These are phyloP conservation scores for Colletotrichum godetiae DNA, from an alignment of 2,329 filamentous ascomycete species.

Conservation along the genomic window DNA sequence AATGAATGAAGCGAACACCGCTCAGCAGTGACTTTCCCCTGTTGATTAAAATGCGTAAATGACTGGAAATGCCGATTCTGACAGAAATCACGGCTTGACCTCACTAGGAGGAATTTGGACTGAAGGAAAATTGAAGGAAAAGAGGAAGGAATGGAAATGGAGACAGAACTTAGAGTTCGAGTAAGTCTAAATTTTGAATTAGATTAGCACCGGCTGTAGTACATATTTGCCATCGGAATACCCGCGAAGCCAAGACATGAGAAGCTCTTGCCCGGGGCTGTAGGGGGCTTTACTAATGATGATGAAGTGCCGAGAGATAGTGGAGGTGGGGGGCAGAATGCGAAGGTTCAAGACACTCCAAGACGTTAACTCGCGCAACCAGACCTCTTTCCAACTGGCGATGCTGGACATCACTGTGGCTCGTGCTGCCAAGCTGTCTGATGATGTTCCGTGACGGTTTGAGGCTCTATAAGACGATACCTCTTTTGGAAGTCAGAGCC, in stretches of 20 bases:
- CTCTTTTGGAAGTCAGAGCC: slow-evolving; percentile 11
- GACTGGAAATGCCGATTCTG: slow-evolving; percentile 21
- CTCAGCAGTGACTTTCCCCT: slow-evolving; percentile 20
- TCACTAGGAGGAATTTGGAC: slow-evolving; percentile 22
- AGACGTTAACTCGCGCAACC: not conserved
- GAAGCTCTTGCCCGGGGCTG: slow-evolving; percentile 1
- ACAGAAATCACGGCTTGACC: slow-evolving; percentile 18
- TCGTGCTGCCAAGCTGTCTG: slow-evolving; percentile 32
- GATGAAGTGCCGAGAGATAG: slow-evolving; percentile 18
- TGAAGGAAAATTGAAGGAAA: slow-evolving; percentile 1
- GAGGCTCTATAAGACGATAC: slow-evolving; percentile 31
- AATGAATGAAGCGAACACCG: slow-evolving; percentile 26
- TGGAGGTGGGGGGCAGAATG: not conserved
- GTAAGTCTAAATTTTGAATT: slow-evolving; percentile 33
- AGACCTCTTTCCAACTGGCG: not conserved
- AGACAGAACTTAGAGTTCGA: not conserved
- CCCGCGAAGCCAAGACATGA: slow-evolving; percentile 13
- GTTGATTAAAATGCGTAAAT: slow-evolving; percentile 26
- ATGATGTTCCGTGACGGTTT: slow-evolving; percentile 34
- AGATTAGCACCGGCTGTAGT: slow-evolving; percentile 15
- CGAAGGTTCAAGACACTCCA: not conserved
- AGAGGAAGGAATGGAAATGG: slow-evolving; percentile 1
- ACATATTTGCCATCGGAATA: slow-evolving; percentile 17
- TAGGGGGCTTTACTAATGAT: not conserved
- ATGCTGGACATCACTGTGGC: slow-evolving; percentile 6